Conservation (phyloP, 768 basidiomycete species). For the Agaricus bisporus region DNA sequence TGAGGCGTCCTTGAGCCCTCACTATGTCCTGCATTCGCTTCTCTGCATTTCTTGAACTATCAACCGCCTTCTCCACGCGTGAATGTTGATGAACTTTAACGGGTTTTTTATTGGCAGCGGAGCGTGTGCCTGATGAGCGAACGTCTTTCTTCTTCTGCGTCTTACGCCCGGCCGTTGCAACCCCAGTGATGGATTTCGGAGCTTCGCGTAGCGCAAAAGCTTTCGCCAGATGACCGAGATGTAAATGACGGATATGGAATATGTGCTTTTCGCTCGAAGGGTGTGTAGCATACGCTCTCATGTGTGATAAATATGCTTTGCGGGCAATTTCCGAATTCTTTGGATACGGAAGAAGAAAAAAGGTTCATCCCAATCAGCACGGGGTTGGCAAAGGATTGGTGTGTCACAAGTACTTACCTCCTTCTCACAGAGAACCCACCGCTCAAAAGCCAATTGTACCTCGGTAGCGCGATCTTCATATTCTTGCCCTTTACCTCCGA, state of each 20-base stretch:
- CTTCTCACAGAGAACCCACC: slow-evolving; percentile 77
- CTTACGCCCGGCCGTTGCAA: slow-evolving; percentile 13
- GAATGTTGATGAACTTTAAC: slow-evolving; percentile 16
- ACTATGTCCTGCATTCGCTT: slow-evolving; percentile 84
- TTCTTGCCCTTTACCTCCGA: slow-evolving; percentile 77
- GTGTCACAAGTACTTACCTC: slow-evolving; percentile 38
- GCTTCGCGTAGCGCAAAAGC: slow-evolving; percentile 88
- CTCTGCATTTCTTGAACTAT: slow-evolving; percentile 55
- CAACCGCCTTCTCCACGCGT: slow-evolving; percentile 32
- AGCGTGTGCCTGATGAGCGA: slow-evolving; percentile 1
- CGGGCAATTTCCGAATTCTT: slow-evolving; percentile 78
- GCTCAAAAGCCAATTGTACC: slow-evolving; percentile 90
- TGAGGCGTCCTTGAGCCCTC: slow-evolving; percentile 72
- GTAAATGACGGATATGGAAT: slow-evolving; percentile 92
- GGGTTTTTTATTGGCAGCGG: slow-evolving; percentile 12
- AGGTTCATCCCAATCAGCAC: not conserved
- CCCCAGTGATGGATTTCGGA: slow-evolving; percentile 44
- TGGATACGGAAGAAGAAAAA: not conserved
- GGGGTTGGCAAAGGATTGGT: slow-evolving; percentile 3
- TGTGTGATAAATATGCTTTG: slow-evolving; percentile 85
- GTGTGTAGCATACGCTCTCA: slow-evolving; percentile 96
- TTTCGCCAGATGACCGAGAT: slow-evolving; percentile 92
- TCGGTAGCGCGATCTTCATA: slow-evolving; percentile 91
- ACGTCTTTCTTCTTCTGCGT: slow-evolving; percentile 14
- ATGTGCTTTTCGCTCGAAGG: slow-evolving; percentile 93